A percentile compares a stretch with the other conserved stretches of the same genome.
phyloP scores from a whole-genome alignment of 179 eudicot genomes.

The Pouteria campechiana region DNA sequence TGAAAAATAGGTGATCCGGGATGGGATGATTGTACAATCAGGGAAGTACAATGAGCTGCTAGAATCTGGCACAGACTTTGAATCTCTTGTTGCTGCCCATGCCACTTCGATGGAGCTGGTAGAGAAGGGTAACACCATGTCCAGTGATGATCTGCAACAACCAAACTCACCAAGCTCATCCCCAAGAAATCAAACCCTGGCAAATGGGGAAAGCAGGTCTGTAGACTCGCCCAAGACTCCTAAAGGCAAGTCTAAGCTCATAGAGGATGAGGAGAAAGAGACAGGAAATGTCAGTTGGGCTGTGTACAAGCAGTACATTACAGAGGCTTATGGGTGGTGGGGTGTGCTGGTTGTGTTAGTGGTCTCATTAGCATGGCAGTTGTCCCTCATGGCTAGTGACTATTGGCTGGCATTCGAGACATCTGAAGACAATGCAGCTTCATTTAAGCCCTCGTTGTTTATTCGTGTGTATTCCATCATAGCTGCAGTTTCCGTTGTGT shows the following conservation, averaged over 20 bases:
- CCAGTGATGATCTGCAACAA: slow-evolving; percentile 20
- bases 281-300: slow-evolving; percentile 64
- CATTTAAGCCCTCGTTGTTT: slow-evolving; percentile 55
- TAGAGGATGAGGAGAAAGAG: slow-evolving; percentile 83
- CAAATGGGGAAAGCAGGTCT: slow-evolving; percentile 28
- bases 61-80: slow-evolving; percentile 56
- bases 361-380: slow-evolving; percentile 61
- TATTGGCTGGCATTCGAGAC: slow-evolving; percentile 97
- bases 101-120: slow-evolving; percentile 90
- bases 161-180: slow-evolving; percentile 20
- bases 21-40: slow-evolving; percentile 75
- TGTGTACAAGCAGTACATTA: slow-evolving; percentile 72
- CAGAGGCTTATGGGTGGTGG: slow-evolving; percentile 94
- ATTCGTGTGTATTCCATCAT: slow-evolving; percentile 56
- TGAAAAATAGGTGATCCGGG: slow-evolving; percentile 84
- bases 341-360: slow-evolving; percentile 43
- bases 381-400: slow-evolving; percentile 68
- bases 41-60: slow-evolving; percentile 64
- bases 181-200: slow-evolving; percentile 19
- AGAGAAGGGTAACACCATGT: slow-evolving; percentile 32
- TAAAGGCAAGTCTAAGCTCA: slow-evolving; percentile 54
- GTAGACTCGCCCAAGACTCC: slow-evolving; percentile 18
- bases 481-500: slow-evolving; percentile 37
- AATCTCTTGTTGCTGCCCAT: slow-evolving; percentile 73
- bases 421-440: slow-evolving; percentile 35